Evolutionary conservation across 768 basidiomycete genomes (phyloP), one percentile per base, ranked within the genome.

Genomic region (Mycena olivaceomarginata): DNA sequence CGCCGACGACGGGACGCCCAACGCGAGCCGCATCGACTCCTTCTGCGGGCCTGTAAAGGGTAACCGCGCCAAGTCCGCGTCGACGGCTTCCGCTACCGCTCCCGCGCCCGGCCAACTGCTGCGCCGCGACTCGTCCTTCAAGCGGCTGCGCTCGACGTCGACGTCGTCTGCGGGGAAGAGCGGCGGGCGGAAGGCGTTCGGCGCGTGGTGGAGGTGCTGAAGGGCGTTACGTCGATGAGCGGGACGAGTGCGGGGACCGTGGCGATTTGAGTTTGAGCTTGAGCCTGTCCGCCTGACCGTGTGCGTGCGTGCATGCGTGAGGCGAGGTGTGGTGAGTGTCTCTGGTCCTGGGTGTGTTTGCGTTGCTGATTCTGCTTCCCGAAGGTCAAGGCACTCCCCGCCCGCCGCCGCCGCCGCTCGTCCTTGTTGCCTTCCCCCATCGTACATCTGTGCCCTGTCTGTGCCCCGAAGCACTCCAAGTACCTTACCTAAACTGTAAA

Each of bases 141-240:
- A 48, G 20, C 72, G 78, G 9, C 16, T 74, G 57, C 78, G 78
- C 72, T 76, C 78, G 59, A 1, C 63, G 40, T 79, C 78, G 18
- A 59, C 74, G 59, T 65, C 71, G 13, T n/a, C n/a, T n/a, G n/a
- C n/a, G n/a, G n/a, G n/a, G n/a, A n/a, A n/a, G n/a, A n/a, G n/a
- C n/a, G 31, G 63, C 40, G 40, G n/a, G 64, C 68, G 75, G 41
- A 67, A 62, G 57, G 75, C 66, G 64, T 78, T 78, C 66, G 80
- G 77, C 4, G 75, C 77, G 59, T 76, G 16, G 77, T 80, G 56
- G 77, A 74, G 56, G 76, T 74, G 72, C 67, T 80, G 48, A 77
- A 77, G 62, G 76, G 79, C 5, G 79, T 80, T 12, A 77, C 77
- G 56, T 70, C 75, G 20, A 72, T 78, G 15, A 72, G 74, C 22